Evolutionary conservation across 352 stramenopile species (phyloP).

Genomic region (Globisporangium radiosum): DNA sequence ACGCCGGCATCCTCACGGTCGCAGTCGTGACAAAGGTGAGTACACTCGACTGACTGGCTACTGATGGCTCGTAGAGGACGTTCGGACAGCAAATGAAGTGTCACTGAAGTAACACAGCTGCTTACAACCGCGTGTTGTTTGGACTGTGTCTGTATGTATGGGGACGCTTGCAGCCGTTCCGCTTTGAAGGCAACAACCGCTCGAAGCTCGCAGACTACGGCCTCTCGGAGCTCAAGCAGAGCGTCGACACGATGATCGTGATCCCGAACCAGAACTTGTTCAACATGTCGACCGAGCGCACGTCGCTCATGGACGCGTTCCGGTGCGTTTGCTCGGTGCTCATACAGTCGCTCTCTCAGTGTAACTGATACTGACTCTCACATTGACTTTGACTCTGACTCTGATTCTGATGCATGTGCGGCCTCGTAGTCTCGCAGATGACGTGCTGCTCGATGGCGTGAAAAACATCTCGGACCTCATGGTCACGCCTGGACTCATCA

Average conservation of each 20-base stretch:
- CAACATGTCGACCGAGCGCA: constrained; percentile 84
- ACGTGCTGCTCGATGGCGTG: constrained; percentile 80
- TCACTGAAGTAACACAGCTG: too few species aligned
- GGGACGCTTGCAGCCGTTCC: constrained; percentile 42
- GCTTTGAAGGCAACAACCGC: constrained; percentile 80
- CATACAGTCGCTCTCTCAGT: neutral
- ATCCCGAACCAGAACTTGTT: constrained; percentile 89
- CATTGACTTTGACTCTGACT: neutral
- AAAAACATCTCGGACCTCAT: constrained; percentile 88
- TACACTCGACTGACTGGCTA: too few species aligned
- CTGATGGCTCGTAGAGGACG: too few species aligned
- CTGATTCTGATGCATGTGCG: neutral
- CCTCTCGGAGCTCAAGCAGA: constrained; percentile 72
- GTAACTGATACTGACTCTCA: neutral
- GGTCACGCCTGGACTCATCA: constrained; percentile 86
- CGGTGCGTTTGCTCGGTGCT: constrained; percentile 21
- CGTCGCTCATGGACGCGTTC: constrained; percentile 85
- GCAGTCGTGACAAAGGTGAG: constrained; percentile 81
- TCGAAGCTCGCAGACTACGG: constrained; percentile 74
- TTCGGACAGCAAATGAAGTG: too few species aligned
- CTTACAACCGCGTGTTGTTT: too few species aligned
- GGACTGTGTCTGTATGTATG: too few species aligned
- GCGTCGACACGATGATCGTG: constrained; percentile 84
- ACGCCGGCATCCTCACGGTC: constrained; percentile 81
- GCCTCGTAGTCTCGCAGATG: constrained; percentile 61